Conservation (phyloP, 306 rosid species). For the Prunus armeniaca region DNA sequence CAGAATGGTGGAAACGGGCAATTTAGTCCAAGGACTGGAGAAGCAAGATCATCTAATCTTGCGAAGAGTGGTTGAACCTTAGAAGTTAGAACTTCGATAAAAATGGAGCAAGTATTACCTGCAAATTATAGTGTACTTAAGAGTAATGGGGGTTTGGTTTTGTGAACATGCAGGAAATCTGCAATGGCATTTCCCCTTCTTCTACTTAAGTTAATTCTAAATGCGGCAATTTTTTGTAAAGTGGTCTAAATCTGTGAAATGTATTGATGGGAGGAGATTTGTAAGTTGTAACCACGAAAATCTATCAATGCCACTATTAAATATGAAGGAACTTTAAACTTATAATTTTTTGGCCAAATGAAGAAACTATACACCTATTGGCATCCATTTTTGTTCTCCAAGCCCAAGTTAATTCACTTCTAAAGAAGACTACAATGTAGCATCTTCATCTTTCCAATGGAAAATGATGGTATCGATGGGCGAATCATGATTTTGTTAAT, state of each 20-base stretch:
- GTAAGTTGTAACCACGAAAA: not conserved
- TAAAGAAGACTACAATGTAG: not conserved
- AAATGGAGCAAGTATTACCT: not conserved
- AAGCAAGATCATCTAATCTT: conserved; percentile 37
- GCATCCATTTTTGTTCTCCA: not conserved
- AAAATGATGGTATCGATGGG: not conserved
- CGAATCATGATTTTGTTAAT: too few relatives aligned
- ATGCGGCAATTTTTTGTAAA: not conserved
- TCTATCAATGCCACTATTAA: not conserved
- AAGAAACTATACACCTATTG: not conserved
- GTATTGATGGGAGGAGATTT: not conserved
- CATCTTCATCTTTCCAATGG: not conserved
- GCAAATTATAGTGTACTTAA: not conserved
- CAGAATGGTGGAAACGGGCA: conserved; percentile 33
- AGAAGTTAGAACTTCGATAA: conserved; percentile 18
- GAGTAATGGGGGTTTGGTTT: not conserved
- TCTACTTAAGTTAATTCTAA: not conserved
- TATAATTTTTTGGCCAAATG: not conserved
- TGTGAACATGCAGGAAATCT: conserved; percentile 12
- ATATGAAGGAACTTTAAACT: not conserved
- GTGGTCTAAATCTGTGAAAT: conserved; percentile 8
- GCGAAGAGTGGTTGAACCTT: conserved; percentile 34
- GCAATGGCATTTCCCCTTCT: not conserved
- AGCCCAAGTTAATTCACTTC: not conserved
- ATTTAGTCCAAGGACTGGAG: conserved; percentile 40